These are phyloP conservation scores for Micractinium conductrix DNA, from an alignment of 139 green algal genomes.

Conservation along the genomic window DNA sequence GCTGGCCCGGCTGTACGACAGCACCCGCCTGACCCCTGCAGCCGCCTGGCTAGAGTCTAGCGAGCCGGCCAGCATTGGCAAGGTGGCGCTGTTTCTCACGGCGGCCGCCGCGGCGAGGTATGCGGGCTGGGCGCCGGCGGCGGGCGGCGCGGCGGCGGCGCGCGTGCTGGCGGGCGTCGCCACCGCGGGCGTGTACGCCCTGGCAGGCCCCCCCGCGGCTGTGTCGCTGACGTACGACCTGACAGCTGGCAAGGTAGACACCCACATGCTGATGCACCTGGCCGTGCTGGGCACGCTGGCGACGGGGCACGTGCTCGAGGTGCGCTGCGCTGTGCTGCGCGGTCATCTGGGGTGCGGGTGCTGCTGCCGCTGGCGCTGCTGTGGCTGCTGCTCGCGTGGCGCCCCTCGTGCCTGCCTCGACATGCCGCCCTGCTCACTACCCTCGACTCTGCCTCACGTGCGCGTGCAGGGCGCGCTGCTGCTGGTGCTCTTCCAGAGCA, in stretches of 20 bases:
- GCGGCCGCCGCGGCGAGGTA: constrained; percentile 12
- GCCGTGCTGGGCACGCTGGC: constrained; percentile 75
- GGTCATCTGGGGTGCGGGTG: too few relatives aligned
- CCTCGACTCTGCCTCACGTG: background rate
- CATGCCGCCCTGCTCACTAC: background rate
- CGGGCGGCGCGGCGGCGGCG: background rate
- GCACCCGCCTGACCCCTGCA: constrained; percentile 46
- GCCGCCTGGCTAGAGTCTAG: constrained; percentile 53
- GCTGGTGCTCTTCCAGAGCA: constrained; percentile 83
- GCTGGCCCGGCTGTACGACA: constrained; percentile 39
- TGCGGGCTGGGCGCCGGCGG: background rate
- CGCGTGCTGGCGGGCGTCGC: constrained; percentile 2
- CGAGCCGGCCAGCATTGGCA: constrained; percentile 32
- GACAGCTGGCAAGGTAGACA: constrained; percentile 68
- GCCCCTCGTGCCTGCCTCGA: too few relatives aligned
- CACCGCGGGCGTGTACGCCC: constrained; percentile 37
- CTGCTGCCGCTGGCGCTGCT: background rate
- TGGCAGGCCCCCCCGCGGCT: constrained; percentile 50
- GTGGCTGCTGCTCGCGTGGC: background rate
- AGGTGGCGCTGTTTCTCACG: constrained; percentile 23
- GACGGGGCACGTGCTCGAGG: constrained; percentile 76
- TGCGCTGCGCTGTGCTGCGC: constrained; percentile 13
- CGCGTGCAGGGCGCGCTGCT: constrained; percentile 80
- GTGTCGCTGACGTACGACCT: constrained; percentile 53
- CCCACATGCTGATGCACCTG: constrained; percentile 86